Evolutionary conservation across 1,284 basidiomycete species (phyloP), one percentile per base, ranked within the genome.

Genomic region (Ustilago curta): DNA sequence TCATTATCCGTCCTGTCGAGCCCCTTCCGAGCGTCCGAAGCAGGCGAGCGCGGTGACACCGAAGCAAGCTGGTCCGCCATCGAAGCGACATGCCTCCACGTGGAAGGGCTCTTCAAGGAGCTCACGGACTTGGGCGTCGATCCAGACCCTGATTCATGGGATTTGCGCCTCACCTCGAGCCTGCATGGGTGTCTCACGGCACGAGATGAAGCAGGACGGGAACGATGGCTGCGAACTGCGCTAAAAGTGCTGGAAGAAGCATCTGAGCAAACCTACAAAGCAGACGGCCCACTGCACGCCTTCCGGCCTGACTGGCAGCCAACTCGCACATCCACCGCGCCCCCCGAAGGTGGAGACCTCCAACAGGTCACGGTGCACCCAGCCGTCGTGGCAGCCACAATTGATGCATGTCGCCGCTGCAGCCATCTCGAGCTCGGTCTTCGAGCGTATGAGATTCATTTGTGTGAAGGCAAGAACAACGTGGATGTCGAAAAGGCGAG

Each of bases 111-210:
- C 16, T 65, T 71, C 55, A 39, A 47, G 19, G 73, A 76, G 51
- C 45, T 76, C 31, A 32, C 25, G 18, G 64, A 61, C 8, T 32
- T 71, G 7, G 58, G 47, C 16, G 69, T 48, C 31, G 64, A 71
- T 23, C 60, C 69, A 11, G 65, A 71, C 51, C 31, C 39, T 14
- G 63, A 67, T 19, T 57, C 72, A 1, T 76, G 69, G 73, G 58
- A 57, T 5, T 21, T 76, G 47, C 52, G 53, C 1, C 21, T 76
- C 21, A 51, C 54, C 6, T 25, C 65, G 21, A 42, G 32, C 39
- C 29, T 63, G 32, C 58, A 61, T n/a, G 61, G 58, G 19, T 60
- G 60, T 21, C 44, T 53, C 39, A 19, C 55, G 7, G 57, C 58
- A 6, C 42, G 59, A 4, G 25, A 50, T 11, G 18, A 29, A 2